phyloP scores from a whole-genome alignment of 1,139 yeast genomes.

The Arxiozyma heterogenica region DNA sequence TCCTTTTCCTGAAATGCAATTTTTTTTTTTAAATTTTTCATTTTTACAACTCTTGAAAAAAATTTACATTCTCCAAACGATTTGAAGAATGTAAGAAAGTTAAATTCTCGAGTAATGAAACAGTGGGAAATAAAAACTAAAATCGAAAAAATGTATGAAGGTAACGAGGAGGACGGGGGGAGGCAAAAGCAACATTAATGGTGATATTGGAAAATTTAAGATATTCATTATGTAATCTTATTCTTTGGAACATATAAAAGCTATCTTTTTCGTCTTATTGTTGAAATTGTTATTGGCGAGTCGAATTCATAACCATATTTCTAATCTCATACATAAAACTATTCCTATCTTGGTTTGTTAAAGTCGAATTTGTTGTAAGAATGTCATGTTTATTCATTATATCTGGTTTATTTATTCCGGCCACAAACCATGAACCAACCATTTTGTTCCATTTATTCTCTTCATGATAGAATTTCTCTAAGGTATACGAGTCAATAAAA shows the following conservation, averaged over 20 bases:
- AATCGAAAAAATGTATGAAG: too few relatives aligned
- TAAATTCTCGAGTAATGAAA: not conserved
- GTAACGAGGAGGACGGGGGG: too few relatives aligned
- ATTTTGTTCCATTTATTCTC: slow-evolving; percentile 29
- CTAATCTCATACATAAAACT: slow-evolving; percentile 29
- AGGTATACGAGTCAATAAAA: slow-evolving; percentile 18
- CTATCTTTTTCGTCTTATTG: too few relatives aligned
- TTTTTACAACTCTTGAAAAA: too few relatives aligned
- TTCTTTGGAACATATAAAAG: not conserved
- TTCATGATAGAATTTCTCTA: slow-evolving; percentile 29
- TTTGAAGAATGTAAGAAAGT: not conserved
- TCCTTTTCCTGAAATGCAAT: not conserved
- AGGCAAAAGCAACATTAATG: not conserved
- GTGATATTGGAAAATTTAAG: not conserved
- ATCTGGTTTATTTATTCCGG: slow-evolving; percentile 14
- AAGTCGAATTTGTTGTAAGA: slow-evolving; percentile 4
- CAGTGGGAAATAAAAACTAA: not conserved
- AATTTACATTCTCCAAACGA: not conserved
- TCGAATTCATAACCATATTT: slow-evolving; percentile 30
- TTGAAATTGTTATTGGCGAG: slow-evolving; percentile 9
- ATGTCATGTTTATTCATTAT: not conserved
- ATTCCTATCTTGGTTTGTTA: slow-evolving; percentile 11
- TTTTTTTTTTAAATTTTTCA: too few relatives aligned
- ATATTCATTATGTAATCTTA: not conserved
- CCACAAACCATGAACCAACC: slow-evolving; percentile 27